These are phyloP conservation scores for Colletotrichum sp. DNA, from an alignment of 2,329 filamentous ascomycete genomes.

Conservation along the genomic window DNA sequence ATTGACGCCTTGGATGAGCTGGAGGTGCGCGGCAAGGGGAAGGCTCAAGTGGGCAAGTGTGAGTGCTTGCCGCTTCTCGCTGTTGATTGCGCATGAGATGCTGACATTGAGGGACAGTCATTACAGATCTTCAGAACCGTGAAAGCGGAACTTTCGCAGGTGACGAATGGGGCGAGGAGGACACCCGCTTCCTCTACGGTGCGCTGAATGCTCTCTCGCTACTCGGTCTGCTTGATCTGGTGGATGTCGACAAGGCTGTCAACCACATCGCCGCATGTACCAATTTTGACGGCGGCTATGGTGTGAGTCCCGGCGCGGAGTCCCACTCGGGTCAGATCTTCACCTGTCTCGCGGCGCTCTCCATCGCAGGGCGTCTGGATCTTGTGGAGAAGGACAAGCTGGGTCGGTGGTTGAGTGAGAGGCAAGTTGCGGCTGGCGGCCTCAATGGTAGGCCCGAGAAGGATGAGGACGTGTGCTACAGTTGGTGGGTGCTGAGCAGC, in stretches of 20 bases:
- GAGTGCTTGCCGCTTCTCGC: constrained; percentile 40
- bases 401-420: constrained; percentile 89
- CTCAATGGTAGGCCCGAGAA: constrained; percentile 96
- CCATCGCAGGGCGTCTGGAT: constrained; percentile 83
- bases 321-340: constrained; percentile 96
- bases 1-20: constrained; percentile 85
- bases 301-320: constrained; percentile 86
- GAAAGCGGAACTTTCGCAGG: constrained; percentile 88
- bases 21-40: constrained; percentile 73
- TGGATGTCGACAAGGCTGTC: constrained; percentile 83
- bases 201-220: constrained; percentile 90
- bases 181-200: constrained; percentile 92
- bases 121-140: constrained; percentile 80
- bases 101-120: constrained; percentile 54
- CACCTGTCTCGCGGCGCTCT: constrained; percentile 86
- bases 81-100: neutral
- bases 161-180: constrained; percentile 95
- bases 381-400: constrained; percentile 82
- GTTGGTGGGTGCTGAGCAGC: constrained; percentile 97
- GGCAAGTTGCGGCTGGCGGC: constrained; percentile 85
- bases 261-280: constrained; percentile 80
- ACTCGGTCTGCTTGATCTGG: constrained; percentile 72
- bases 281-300: constrained; percentile 96
- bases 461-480: constrained; percentile 95
- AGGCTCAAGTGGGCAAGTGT: constrained; percentile 80